These are phyloP conservation scores for Agaricus sinodeliciosus DNA, from an alignment of 768 basidiomycete species.

Conservation along the genomic window DNA sequence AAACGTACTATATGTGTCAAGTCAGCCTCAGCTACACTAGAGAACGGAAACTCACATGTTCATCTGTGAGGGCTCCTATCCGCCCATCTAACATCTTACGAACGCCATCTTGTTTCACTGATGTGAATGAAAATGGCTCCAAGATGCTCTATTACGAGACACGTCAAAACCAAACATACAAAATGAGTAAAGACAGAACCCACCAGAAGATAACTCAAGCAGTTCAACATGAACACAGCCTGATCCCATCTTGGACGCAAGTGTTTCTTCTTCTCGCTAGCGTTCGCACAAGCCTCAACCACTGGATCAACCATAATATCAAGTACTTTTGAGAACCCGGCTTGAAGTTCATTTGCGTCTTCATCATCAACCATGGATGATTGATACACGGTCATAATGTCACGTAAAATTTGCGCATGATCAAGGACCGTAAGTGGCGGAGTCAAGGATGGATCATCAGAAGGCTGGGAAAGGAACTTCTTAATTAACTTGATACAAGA, in stretches of 20 bases:
- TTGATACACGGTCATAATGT: constrained; percentile 86
- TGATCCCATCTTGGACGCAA: constrained; percentile 67
- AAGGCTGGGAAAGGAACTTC: constrained; percentile 37
- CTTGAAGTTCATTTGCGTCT: constrained; percentile 30
- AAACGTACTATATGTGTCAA: constrained; percentile 32
- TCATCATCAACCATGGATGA: constrained; percentile 75
- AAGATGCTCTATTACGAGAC: constrained; percentile 44
- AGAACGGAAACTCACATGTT: constrained; percentile 59
- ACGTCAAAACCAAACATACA: not conserved
- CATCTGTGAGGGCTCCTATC: constrained; percentile 60
- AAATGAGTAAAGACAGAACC: constrained; percentile 12
- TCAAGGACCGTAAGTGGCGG: constrained; percentile 80
- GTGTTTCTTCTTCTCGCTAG: constrained; percentile 58
- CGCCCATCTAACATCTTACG: constrained; percentile 54
- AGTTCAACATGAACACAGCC: constrained; percentile 82
- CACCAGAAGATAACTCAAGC: constrained; percentile 77
- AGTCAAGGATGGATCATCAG: constrained; percentile 61
- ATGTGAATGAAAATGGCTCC: constrained; percentile 63
- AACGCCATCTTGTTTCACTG: constrained; percentile 49
- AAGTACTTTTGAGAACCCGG: constrained; percentile 64
- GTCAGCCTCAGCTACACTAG: not conserved
- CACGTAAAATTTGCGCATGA: constrained; percentile 75
- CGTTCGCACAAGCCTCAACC: constrained; percentile 63
- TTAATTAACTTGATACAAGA: not conserved
- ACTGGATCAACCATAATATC: constrained; percentile 84